Conservation (phyloP, 2,329 filamentous ascomycete species). For the Macrophomina tecta region DNA sequence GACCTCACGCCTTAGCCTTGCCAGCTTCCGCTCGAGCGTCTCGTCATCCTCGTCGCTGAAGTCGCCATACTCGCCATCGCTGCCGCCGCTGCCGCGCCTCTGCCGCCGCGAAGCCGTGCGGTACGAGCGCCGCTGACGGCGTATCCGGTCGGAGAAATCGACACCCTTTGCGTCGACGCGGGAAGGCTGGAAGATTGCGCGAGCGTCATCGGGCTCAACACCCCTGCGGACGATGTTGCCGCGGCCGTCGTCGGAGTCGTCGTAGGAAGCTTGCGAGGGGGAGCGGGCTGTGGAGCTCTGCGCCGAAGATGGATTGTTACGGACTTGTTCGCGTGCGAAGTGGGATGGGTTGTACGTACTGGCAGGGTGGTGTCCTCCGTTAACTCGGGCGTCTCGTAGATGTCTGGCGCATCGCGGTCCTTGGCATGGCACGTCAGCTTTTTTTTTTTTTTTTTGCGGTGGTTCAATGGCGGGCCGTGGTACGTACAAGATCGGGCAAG, state of each 20-base stretch:
- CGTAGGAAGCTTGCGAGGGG: conserved; percentile 53
- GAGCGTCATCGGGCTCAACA: conserved; percentile 78
- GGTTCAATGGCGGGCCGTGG: neutral
- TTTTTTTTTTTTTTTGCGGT: neutral
- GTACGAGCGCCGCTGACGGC: conserved; percentile 80
- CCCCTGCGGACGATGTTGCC: conserved; percentile 73
- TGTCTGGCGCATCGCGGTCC: conserved; percentile 71
- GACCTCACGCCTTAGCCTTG: conserved; percentile 81
- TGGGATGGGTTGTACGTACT: conserved; percentile 58
- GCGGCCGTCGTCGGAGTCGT: conserved; percentile 60
- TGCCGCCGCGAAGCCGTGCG: conserved; percentile 71
- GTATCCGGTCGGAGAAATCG: conserved; percentile 89
- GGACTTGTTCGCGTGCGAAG: neutral
- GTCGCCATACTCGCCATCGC: conserved; percentile 66
- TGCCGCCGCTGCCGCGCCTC: conserved; percentile 60
- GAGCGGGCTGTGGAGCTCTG: conserved; percentile 42
- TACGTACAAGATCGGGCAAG: conserved; percentile 33
- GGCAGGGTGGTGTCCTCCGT: conserved; percentile 87
- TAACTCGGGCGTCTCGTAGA: conserved; percentile 94
- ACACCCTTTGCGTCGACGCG: conserved; percentile 77
- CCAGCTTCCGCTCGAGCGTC: conserved; percentile 77
- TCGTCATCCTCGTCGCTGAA: conserved; percentile 82
- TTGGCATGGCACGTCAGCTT: conserved; percentile 52
- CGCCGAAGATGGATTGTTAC: conserved; percentile 35
- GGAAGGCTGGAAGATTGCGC: conserved; percentile 77